Evolutionary conservation across 441 rosid genomes (phyloP).

Genomic region (Jatropha multifida): DNA sequence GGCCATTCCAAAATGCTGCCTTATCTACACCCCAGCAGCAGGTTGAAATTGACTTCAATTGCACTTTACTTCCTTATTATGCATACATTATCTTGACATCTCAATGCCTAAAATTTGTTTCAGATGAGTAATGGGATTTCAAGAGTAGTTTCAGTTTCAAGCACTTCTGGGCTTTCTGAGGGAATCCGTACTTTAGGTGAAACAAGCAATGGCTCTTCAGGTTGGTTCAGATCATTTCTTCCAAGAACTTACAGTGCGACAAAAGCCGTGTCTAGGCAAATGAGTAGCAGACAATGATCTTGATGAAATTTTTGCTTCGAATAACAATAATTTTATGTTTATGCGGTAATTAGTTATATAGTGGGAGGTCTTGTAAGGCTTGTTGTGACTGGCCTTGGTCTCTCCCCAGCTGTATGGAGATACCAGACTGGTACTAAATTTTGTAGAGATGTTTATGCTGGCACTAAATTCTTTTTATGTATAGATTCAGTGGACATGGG

Average conservation of each 20-base stretch:
- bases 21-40: slow-evolving; percentile 39
- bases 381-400: background rate
- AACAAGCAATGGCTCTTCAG: slow-evolving; percentile 28
- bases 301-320: slow-evolving; percentile 16
- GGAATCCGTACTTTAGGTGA: slow-evolving; percentile 31
- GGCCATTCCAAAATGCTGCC: slow-evolving; percentile 31
- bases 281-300: slow-evolving; percentile 27
- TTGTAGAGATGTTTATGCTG: slow-evolving; percentile 34
- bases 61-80: background rate
- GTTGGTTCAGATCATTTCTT: slow-evolving; percentile 40
- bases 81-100: background rate
- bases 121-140: slow-evolving; percentile 43
- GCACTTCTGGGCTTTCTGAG: slow-evolving; percentile 28
- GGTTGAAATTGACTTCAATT: slow-evolving; percentile 27
- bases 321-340: slow-evolving; percentile 12
- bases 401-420: slow-evolving; percentile 5
- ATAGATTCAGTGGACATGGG: background rate
- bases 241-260: slow-evolving; percentile 50
- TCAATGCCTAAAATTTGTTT: slow-evolving; percentile 20
- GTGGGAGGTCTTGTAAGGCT: slow-evolving; percentile 2
- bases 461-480: slow-evolving; percentile 5
- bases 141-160: slow-evolving; percentile 32
- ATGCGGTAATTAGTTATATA: slow-evolving; percentile 8
- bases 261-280: slow-evolving; percentile 39
- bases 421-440: slow-evolving; percentile 27